Base-by-base conservation (phyloP, 306 rosid species). In the Acacia acuminata region DNA sequence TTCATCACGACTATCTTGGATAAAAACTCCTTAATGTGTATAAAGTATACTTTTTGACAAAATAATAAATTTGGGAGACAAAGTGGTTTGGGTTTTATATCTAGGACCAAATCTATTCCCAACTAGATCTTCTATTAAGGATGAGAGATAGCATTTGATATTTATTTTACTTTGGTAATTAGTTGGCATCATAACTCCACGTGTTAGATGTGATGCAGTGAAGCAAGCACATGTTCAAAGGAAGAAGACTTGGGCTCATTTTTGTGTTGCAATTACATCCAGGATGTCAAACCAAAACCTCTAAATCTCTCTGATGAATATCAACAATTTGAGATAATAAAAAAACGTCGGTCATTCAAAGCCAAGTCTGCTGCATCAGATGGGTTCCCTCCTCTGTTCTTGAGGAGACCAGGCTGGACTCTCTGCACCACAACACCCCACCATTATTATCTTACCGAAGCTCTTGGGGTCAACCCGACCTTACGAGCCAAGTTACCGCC, bases 211-310 rank as follows among this genome's bases (percentile, higher is more conserved):
- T 4, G 40, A 27, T 80, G 66, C 34, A 88, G 91, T 2, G 47
- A 79, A 79, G 94, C 92, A 56, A 69, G 63, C 78, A 80, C 80
- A 19, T 70, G 79, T 71, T 91, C 92, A 60, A 80, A 64, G 73
- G 82, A 82, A 71, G 90, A 87, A 17, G 85, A 85, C 36, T 27
- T 50, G 65, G 32, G 7, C 9, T 80, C 79, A 14, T 88, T 87
- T 76, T 79, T 80, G 2, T 85, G 73, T 17, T 74, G 42, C 4
- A 27, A 11, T 44, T 58, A 17, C 25, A 1, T 24, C 16, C 15
- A 60, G 11, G 88, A 85, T 40, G 83, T 86, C 32, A 77, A 73
- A 16, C 82, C 86, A 68, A 73, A 55, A 9, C 81, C 87, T 5
- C 70, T 88, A 36, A 73, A 82, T 63, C 87, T 87, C 45, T 84